These are phyloP conservation scores for Pulicaria dysenterica DNA, from an alignment of 129 eudicot genomes.

Conservation along the genomic window DNA sequence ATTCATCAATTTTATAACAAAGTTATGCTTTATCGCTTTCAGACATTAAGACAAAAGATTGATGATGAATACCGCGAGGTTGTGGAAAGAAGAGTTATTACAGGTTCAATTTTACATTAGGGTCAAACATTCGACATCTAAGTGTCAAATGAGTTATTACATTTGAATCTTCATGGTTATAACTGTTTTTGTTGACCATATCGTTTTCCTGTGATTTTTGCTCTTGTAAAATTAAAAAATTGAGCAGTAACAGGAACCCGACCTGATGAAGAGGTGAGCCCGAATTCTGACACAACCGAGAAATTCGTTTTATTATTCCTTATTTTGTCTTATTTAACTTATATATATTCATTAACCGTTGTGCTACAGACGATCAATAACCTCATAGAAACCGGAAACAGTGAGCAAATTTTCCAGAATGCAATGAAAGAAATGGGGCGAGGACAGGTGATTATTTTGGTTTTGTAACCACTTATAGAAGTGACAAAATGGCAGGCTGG, in stretches of 20 bases:
- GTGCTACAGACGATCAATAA: conserved; percentile 73
- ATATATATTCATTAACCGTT: background rate
- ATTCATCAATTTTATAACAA: background rate
- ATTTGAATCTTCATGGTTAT: background rate
- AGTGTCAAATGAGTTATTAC: conserved; percentile 12
- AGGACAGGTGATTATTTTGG: conserved; percentile 59
- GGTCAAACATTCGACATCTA: background rate
- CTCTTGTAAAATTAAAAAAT: background rate
- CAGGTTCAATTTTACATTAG: conserved; percentile 55
- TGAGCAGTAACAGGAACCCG: conserved; percentile 77
- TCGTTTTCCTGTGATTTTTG: conserved; percentile 5
- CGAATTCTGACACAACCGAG: background rate
- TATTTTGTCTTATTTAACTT: background rate
- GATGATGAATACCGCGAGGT: conserved; percentile 98
- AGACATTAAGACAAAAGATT: conserved; percentile 80
- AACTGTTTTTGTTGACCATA: background rate
- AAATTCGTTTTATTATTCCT: background rate
- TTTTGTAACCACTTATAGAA: background rate
- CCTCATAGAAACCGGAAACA: conserved; percentile 92
- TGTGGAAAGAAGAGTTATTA: conserved; percentile 91
- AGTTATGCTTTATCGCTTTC: conserved; percentile 14
- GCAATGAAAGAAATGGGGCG: conserved; percentile 92
- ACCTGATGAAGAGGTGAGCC: conserved; percentile 87
- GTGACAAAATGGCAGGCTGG: too few species aligned
- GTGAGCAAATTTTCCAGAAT: conserved; percentile 91